Base-by-base conservation (phyloP, 306 rosid genomes). In the Rosa lucieae region DNA sequence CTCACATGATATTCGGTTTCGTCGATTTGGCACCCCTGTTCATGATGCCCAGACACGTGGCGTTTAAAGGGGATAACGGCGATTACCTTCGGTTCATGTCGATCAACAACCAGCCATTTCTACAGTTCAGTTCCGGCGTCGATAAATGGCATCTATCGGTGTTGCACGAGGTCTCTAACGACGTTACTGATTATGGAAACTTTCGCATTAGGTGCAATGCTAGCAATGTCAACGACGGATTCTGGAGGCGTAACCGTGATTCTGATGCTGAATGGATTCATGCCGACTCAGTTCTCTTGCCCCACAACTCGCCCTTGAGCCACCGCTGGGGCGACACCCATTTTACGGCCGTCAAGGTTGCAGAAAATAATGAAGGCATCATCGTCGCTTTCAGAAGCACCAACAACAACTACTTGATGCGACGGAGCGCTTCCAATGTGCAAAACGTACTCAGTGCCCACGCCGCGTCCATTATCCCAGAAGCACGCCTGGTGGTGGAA, bases 111-210 rank as follows among this genome's bases (percentile, higher is more conserved):
- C 26, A 56, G 29, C 29, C 23, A 6, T 53, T 53, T 53, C 61
- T 20, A 20, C 26, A 53, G 21, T 53, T 53, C 23, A 17, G 61
- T 17, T 15, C 61, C 23, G 61, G 23, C 10, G n/a, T 53, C 9
- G 61, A 53, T 20, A 53, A 53, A 53, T 53, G 61, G 61, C 61
- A 53, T 53, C 10, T 9, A 18, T 20, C 21, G 23, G 61, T 18
- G 61, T 20, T 53, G n/a, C 61, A 53, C 3, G 61, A 53, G 61
- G 5, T 52, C 43, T 40, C 43, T 40, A 40, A 40, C 23, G n/a
- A 17, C 1, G 53, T 0, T 5, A 18, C 6, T 18, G 61, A 0
- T 18, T 6, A 1, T 6, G n/a, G 5, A 0, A 1, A 6, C 1
- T 5, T 53, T 18, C 61, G 61, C 61, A 53, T 18, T 18, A 53